phyloP scores from a whole-genome alignment of 2,329 filamentous ascomycete species.

The Colletotrichum zoysiae region DNA sequence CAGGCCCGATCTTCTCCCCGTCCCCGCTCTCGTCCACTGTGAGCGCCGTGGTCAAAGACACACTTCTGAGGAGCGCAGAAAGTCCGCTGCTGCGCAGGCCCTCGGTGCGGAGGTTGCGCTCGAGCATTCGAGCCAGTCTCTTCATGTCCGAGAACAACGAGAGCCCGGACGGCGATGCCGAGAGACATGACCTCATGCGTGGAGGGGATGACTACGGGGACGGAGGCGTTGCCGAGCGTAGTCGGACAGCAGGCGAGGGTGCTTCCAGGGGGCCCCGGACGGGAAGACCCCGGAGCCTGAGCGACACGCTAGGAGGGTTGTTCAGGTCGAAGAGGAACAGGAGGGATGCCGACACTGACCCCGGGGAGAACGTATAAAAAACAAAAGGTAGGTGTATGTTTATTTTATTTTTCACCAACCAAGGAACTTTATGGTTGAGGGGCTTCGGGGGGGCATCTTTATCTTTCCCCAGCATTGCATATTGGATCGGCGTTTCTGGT shows the following conservation, averaged over 20 bases:
- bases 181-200: slow-evolving; percentile 25
- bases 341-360: slow-evolving; percentile 43
- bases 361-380: slow-evolving; percentile 33
- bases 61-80: slow-evolving; percentile 61
- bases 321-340: slow-evolving; percentile 54
- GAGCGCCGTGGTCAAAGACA: slow-evolving; percentile 69
- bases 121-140: slow-evolving; percentile 65
- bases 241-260: slow-evolving; percentile 34
- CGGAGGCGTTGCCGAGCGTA: slow-evolving; percentile 27
- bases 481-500: slow-evolving; percentile 41
- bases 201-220: slow-evolving; percentile 7
- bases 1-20: slow-evolving; percentile 68
- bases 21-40: slow-evolving; percentile 72
- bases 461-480: slow-evolving; percentile 37
- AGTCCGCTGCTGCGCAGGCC: slow-evolving; percentile 55
- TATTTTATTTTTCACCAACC: background rate
- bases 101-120: slow-evolving; percentile 61
- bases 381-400: background rate
- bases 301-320: slow-evolving; percentile 57
- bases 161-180: slow-evolving; percentile 43
- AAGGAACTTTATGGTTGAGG: background rate
- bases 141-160: slow-evolving; percentile 64
- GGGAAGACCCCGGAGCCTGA: slow-evolving; percentile 55
- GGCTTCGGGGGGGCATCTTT: slow-evolving; percentile 15
- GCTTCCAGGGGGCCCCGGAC: slow-evolving; percentile 41